Conservation (phyloP, 2,329 filamentous ascomycete species). For the Trematosphaeria pertusa region DNA sequence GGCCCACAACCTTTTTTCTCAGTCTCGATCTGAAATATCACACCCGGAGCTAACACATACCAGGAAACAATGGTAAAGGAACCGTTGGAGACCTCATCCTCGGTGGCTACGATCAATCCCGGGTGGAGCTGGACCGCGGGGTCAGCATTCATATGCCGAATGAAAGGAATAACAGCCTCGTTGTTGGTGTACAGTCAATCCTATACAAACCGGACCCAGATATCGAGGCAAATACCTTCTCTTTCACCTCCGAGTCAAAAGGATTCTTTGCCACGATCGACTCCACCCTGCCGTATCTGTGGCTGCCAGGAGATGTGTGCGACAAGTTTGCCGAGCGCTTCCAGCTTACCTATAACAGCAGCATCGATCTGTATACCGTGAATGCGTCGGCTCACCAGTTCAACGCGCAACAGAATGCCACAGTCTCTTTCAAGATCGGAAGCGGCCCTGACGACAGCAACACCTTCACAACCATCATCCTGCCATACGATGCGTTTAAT, state of each 20-base stretch:
- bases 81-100: constrained; percentile 44
- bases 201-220: constrained; percentile 25
- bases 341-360: constrained; percentile 41
- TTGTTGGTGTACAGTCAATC: constrained; percentile 37
- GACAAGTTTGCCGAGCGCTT: constrained; percentile 46
- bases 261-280: constrained; percentile 45
- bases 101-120: constrained; percentile 51
- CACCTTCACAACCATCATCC: constrained; percentile 24
- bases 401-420: constrained; percentile 35
- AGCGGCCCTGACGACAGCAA: constrained; percentile 10
- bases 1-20: too few species aligned
- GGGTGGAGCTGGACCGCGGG: constrained; percentile 28
- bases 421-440: constrained; percentile 34
- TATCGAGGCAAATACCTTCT: constrained; percentile 16
- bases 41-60: too few species aligned
- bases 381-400: constrained; percentile 30
- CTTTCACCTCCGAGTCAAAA: constrained; percentile 11
- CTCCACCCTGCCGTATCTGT: constrained; percentile 47
- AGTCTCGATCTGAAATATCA: too few species aligned
- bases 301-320: constrained; percentile 44
- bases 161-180: constrained; percentile 27
- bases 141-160: constrained; percentile 27
- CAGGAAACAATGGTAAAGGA: constrained; percentile 38
- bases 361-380: constrained; percentile 43
- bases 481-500: constrained; percentile 42